These are phyloP conservation scores for Neurospora crassa DNA, from an alignment of 2,329 filamentous ascomycete species.

Conservation along the genomic window DNA sequence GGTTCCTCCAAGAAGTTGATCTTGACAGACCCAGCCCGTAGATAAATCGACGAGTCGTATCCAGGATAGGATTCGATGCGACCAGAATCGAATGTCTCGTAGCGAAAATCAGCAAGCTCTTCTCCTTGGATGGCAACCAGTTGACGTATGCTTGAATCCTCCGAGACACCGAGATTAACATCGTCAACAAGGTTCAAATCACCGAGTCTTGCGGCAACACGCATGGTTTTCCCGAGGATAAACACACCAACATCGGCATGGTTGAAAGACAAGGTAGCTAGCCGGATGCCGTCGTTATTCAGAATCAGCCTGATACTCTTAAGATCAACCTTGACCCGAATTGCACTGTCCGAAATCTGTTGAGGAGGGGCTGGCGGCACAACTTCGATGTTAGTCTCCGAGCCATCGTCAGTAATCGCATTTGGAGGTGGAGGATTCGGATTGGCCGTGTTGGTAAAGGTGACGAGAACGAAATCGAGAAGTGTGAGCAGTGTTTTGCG, in stretches of 20 bases:
- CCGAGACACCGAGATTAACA: slow-evolving; percentile 79
- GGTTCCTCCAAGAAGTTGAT: slow-evolving; percentile 96
- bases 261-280: slow-evolving; percentile 86
- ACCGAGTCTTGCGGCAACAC: slow-evolving; percentile 76
- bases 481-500: slow-evolving; percentile 85
- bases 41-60: slow-evolving; percentile 83
- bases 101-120: slow-evolving; percentile 92
- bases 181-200: slow-evolving; percentile 87
- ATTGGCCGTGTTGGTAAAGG: slow-evolving; percentile 58
- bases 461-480: slow-evolving; percentile 86
- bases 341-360: slow-evolving; percentile 55
- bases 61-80: slow-evolving; percentile 71
- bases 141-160: slow-evolving; percentile 70
- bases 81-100: slow-evolving; percentile 82
- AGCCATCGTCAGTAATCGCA: slow-evolving; percentile 29
- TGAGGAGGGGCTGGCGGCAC: slow-evolving; percentile 27
- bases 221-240: slow-evolving; percentile 76
- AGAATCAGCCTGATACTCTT: slow-evolving; percentile 90
- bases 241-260: slow-evolving; percentile 89
- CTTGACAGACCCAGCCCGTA: slow-evolving; percentile 90
- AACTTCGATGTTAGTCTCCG: slow-evolving; percentile 28
- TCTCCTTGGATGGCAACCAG: slow-evolving; percentile 92
- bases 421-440: slow-evolving; percentile 23
- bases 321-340: slow-evolving; percentile 86
- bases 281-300: slow-evolving; percentile 92